These are phyloP conservation scores for Arthrobotrys musiformis DNA, from an alignment of 2,329 filamentous ascomycete species.

Conservation along the genomic window DNA sequence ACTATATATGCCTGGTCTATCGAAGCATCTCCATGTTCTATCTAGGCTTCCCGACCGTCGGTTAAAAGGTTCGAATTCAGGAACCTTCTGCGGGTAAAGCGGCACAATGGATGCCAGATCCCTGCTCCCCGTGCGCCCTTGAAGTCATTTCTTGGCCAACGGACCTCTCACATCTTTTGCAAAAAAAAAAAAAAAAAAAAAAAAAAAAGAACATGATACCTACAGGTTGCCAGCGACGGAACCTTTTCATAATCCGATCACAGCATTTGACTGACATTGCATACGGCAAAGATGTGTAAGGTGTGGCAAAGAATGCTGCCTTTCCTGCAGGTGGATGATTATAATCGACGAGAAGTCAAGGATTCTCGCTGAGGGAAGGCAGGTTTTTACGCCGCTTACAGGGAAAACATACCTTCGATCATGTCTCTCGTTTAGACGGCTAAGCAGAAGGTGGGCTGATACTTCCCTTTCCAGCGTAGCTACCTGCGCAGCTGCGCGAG, in stretches of 20 bases:
- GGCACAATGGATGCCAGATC: conserved; percentile 43
- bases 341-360: conserved; percentile 24
- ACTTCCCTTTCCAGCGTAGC: neutral
- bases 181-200: no score
- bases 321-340: conserved; percentile 17
- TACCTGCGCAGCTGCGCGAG: neutral
- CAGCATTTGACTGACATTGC: neutral
- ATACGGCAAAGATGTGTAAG: conserved; percentile 19
- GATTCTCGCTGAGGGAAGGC: conserved; percentile 19
- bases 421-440: conserved; percentile 45
- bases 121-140: neutral
- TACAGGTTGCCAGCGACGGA: neutral
- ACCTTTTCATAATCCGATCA: neutral
- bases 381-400: conserved; percentile 33
- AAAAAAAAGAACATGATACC: no score
- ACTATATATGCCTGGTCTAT: neutral
- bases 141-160: neutral
- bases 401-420: conserved; percentile 4
- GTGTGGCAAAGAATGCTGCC: conserved; percentile 41
- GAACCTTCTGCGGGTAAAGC: conserved; percentile 50
- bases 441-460: conserved; percentile 36
- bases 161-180: neutral
- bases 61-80: conserved; percentile 48
- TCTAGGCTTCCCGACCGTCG: conserved; percentile 22
- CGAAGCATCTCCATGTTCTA: neutral